Base-by-base conservation (phyloP, 2,329 filamentous ascomycete genomes). In the Fusarium dimerum region DNA sequence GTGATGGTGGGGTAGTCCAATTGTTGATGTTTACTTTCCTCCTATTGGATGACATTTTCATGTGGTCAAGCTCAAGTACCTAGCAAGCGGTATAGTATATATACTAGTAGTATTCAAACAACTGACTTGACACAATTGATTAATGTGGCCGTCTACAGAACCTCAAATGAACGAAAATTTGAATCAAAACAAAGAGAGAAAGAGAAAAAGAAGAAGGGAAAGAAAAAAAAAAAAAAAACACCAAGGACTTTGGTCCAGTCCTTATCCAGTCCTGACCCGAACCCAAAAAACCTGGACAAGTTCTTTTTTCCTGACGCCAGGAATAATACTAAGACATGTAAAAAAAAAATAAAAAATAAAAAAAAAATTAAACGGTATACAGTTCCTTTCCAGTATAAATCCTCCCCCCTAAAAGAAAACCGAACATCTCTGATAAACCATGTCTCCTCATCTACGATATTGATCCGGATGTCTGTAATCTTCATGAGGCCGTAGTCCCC, bases 401-500 rank as follows among this genome's bases (percentile, higher is more conserved):
- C 40, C 16, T 18, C 26, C 34, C 38, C 5, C n/a, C n/a, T n/a
- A n/a, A n/a, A 10, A 8, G 8, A 16, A 8, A 26, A 6, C 26
- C n/a, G 13, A 38, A 32, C n/a, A 18, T 44, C 26, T 45, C 47
- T 39, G 46, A 16, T 40, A 43, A 7, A 12, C 36, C 12, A 30
- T 8, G 15, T 29, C 36, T 46, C 17, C 18, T 66, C 69, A 78
- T 54, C 77, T 69, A 55, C 76, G 72, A 55, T 78, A 80, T 42
- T 71, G 69, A 53, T 79, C 76, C 3, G 69, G 69, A 39, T 72
- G 74, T 20, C 71, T 70, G 9, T 79, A 76, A 46, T 76, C 79
- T 34, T 78, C 76, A 32, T 76, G 76, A 13, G 75, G 76, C 46
- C 76, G 68, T 32, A 78, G 57, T 26, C 76, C 74, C 34, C 76